phyloP scores from a whole-genome alignment of 2,329 filamentous ascomycete species.

The Alternaria atra region DNA sequence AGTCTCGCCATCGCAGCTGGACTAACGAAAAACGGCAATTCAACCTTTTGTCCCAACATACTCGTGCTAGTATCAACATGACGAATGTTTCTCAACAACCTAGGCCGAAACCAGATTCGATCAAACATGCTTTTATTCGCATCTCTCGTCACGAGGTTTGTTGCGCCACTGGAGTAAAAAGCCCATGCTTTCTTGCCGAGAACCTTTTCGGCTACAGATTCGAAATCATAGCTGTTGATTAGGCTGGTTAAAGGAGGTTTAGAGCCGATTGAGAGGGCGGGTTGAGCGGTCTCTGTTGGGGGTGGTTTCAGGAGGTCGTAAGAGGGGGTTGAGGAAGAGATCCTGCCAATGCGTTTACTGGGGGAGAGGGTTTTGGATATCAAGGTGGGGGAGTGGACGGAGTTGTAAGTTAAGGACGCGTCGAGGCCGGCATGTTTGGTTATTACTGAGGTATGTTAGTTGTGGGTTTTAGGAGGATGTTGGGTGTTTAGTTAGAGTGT shows the following conservation, averaged over 20 bases:
- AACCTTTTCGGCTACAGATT: conserved; percentile 50
- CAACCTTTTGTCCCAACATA: conserved; percentile 31
- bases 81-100: conserved; percentile 54
- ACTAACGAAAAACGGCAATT: conserved; percentile 41
- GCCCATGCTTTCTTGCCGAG: conserved; percentile 54
- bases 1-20: conserved; percentile 42
- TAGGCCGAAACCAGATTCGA: conserved; percentile 59
- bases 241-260: conserved; percentile 53
- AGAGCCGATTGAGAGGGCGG: not conserved
- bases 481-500: not conserved
- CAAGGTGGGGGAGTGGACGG: conserved; percentile 59
- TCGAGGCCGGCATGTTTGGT: conserved; percentile 32
- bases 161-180: conserved; percentile 61
- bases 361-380: conserved; percentile 44
- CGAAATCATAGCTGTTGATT: conserved; percentile 56
- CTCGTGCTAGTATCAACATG: conserved; percentile 21
- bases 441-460: conserved; percentile 18
- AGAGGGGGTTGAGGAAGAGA: not conserved
- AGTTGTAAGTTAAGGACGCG: conserved; percentile 55
- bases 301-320: not conserved
- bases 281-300: not conserved
- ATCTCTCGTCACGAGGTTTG: conserved; percentile 59
- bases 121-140: conserved; percentile 55
- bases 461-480: not conserved
- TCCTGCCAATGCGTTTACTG: conserved; percentile 25